A percentile compares a stretch with the other conserved stretches of the same genome.
Evolutionary conservation across 352 stramenopile species (phyloP).

Genomic region (Globisporangium paroecandrum): DNA sequence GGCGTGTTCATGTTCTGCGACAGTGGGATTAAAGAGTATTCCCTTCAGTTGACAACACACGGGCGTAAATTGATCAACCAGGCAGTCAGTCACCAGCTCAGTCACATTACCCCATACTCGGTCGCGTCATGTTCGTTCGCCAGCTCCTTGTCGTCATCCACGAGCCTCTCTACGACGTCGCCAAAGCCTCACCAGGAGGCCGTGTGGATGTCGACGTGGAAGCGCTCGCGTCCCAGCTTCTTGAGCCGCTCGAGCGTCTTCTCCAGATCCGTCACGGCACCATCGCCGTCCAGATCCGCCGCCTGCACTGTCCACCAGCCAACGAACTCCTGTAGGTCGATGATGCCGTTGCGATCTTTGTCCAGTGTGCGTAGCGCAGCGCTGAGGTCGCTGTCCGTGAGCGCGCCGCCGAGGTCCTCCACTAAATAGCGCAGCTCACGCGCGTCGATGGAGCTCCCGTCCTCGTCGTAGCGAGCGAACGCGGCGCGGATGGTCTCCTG

Average conservation of each 20-base stretch:
- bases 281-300: slow-evolving; percentile 38
- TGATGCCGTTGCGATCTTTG: slow-evolving; percentile 40
- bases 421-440: slow-evolving; percentile 46
- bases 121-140: slow-evolving; percentile 38
- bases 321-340: slow-evolving; percentile 60
- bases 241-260: slow-evolving; percentile 49
- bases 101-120: slow-evolving; percentile 44
- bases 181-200: slow-evolving; percentile 48
- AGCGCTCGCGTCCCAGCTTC: slow-evolving; percentile 47
- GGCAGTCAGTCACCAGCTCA: background rate
- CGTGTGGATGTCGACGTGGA: slow-evolving; percentile 64
- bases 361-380: slow-evolving; percentile 43
- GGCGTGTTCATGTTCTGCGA: slow-evolving; percentile 50
- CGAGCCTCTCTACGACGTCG: slow-evolving; percentile 42
- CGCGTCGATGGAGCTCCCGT: slow-evolving; percentile 50
- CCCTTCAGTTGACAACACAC: background rate
- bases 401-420: slow-evolving; percentile 49
- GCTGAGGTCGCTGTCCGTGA: slow-evolving; percentile 43
- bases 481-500: slow-evolving; percentile 49
- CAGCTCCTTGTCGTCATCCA: slow-evolving; percentile 39
- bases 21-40: background rate
- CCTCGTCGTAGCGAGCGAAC: slow-evolving; percentile 59
- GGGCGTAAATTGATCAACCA: background rate
- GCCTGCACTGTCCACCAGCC: slow-evolving; percentile 47
- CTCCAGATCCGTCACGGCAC: slow-evolving; percentile 38